Conservation (phyloP, 306 rosid species). For the Delonix regia region DNA sequence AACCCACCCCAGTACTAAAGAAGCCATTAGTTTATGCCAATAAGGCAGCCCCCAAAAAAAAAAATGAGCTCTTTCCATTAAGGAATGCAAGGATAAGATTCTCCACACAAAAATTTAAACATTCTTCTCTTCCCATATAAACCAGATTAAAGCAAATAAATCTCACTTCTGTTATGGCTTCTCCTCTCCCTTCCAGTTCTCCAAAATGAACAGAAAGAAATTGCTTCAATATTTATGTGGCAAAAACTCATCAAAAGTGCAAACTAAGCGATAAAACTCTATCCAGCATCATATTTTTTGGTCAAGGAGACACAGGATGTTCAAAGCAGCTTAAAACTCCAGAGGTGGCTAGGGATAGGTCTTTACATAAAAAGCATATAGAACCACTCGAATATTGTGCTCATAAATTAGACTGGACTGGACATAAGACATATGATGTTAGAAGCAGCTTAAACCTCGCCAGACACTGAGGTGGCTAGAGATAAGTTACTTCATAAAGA, state of each 20-base stretch:
- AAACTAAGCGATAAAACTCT: not conserved
- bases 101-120: not conserved
- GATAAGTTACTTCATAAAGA: not conserved
- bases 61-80: not conserved
- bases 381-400: not conserved
- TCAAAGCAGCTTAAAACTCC: not conserved
- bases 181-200: not conserved
- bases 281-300: not conserved
- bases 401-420: slow-evolving; percentile 1
- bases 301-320: not conserved
- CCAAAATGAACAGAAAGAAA: not conserved
- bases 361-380: not conserved
- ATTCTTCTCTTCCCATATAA: not conserved
- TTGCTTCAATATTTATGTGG: not conserved
- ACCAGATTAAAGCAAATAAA: not conserved
- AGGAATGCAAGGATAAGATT: not conserved
- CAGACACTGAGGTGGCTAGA: not conserved
- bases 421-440: no score
- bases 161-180: not conserved
- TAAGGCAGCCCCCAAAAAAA: not conserved
- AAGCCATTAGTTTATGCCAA: not conserved
- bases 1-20: not conserved
- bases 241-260: not conserved
- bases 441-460: not conserved
- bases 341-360: not conserved